These are phyloP conservation scores for Chlamydomonas sp. DNA, from an alignment of 139 green algal species.

Conservation along the genomic window DNA sequence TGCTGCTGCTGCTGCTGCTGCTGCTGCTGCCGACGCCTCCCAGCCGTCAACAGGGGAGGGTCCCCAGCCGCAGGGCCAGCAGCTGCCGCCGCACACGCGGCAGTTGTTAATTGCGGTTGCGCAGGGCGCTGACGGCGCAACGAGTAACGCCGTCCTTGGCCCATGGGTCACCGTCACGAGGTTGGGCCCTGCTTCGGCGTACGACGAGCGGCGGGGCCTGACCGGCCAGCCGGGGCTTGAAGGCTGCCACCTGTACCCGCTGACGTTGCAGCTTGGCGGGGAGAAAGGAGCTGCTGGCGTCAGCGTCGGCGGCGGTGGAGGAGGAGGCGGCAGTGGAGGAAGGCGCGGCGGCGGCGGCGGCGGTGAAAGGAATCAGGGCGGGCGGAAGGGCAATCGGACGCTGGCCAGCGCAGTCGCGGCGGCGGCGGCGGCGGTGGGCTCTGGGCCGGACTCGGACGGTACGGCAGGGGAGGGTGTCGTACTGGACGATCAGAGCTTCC, in stretches of 20 bases:
- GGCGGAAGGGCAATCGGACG: background rate
- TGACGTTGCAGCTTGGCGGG: background rate
- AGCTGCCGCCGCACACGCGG: background rate
- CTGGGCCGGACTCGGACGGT: background rate
- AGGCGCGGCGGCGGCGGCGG: background rate
- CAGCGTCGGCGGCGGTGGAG: background rate
- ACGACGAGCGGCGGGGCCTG: constrained; percentile 13
- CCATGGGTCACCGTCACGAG: constrained; percentile 32
- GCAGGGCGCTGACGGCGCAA: background rate
- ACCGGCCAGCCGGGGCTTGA: constrained; percentile 5
- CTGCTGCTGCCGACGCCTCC: background rate
- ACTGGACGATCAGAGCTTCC: constrained; percentile 34
- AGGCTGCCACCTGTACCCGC: background rate
- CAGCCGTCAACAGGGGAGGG: background rate
- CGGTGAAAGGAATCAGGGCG: background rate
- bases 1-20: background rate
- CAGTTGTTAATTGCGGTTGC: constrained; percentile 18
- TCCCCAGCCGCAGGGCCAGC: background rate
- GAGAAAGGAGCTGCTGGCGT: background rate
- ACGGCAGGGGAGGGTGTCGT: background rate
- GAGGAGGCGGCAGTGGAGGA: background rate
- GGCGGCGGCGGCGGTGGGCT: background rate
- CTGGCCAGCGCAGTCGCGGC: background rate
- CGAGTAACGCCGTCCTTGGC: background rate
- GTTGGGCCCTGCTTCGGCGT: background rate